Base-by-base conservation (phyloP, 441 rosid species). In the Pelargonium fulgidum region DNA sequence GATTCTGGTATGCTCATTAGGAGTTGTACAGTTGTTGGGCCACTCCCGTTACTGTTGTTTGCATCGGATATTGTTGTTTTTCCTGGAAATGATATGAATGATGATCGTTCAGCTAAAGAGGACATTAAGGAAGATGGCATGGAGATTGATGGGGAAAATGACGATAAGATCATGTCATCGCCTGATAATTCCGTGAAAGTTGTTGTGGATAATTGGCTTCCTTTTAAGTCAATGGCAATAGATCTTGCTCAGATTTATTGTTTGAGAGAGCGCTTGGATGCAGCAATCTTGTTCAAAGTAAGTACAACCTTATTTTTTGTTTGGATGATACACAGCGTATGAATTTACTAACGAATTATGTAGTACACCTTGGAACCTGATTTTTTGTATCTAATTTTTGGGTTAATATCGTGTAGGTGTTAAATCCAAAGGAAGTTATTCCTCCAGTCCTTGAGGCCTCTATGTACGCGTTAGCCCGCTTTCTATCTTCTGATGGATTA, bases 211-310 rank as follows among this genome's bases (percentile, higher is more conserved):
- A 82, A 92, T 26, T 95, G 99, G 98, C 92, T 92, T 59, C 79
- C 79, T 80, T 88, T 88, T 72, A 74, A 69, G 71, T 80, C 86
- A 62, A 89, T 86, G 19, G 97, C 98, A 9, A 83, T 95, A 66
- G 96, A 95, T 74, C 85, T 85, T 70, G 98, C 98, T 75, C 96
- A 87, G 71, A 83, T 92, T 70, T 92, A 91, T 82, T 91, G 96
- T 77, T 80, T 95, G 83, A 82, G 94, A 72, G 98, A 96, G 73
- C 86, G 90, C 69, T 75, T 89, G 72, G 76, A 77, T 59, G 92
- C 92, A 0, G 94, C 98, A 41, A 84, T 89, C 72, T 76, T 88
- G 77, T 92, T 82, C 80, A 95, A 84, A 80, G 98, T 88, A 79
- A 72, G 82, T 62, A 62, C 36, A 58, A 20, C 9, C 63, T 17